Base-by-base conservation (phyloP, 257 asterid species). In the Verbena officinalis region DNA sequence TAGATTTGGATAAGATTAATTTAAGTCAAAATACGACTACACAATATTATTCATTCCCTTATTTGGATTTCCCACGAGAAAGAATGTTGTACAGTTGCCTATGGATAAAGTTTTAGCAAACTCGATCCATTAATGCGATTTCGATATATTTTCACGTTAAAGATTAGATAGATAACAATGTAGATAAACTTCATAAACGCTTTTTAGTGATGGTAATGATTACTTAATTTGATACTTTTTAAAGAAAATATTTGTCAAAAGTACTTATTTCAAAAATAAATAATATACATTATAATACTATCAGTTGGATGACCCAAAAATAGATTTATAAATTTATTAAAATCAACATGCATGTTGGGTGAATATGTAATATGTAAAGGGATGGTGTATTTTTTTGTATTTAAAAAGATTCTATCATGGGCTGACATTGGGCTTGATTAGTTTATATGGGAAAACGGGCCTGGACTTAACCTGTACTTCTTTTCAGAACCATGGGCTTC, bases 1-100 rank as follows among this genome's bases (percentile, higher is more conserved):
- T 61, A 36, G 49, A 43, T 7, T 46, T 55, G 75, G 65, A 62
- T 70, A 48, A 62, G 66, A 55, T 56, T 34, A 64, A 13, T 39
- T 6, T 23, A 64, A 71, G 65, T 64, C 44, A 56, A 64, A 7
- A 34, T 34, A 55, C 12, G 31, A 49, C 16, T 54, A 55, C 56
- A 30, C 58, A 23, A 64, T 23, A 63, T 8, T 9, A 1, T 46
- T 46, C 22, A 17, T 30, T 30, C 36, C n/a, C n/a, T n/a, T 5
- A 30, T 51, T 34, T 21, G 8, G 21, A 34, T 34, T 3, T 39
- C 59, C 39, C 57, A 51, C 57, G 57, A 23, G 36, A 22, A 20
- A 44, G 51, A 30, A 24, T 19, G 27, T 19, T 48, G 20, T 36
- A 27, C 5, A 36, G 40, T 9, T 36, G 15, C 17, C 14, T 62